Conservation (phyloP, 768 basidiomycete genomes). For the Pisolithus tinctorius region DNA sequence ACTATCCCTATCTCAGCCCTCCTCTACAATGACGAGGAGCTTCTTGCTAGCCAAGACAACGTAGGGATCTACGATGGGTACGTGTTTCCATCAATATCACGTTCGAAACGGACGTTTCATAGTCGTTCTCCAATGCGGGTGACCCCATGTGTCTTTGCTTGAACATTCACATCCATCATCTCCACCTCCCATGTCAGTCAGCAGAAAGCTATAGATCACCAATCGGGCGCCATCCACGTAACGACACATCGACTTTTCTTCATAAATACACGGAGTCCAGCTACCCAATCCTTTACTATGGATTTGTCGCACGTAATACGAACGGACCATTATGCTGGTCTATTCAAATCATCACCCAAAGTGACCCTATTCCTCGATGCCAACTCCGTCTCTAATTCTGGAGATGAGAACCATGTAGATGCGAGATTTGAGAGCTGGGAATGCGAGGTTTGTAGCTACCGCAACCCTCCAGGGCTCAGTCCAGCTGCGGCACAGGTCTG, state of each 20-base stretch:
- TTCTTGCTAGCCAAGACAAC: constrained; percentile 63
- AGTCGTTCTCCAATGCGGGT: constrained; percentile 7
- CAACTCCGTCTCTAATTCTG: constrained; percentile 17
- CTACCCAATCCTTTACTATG: constrained; percentile 58
- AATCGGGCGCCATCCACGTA: constrained; percentile 63
- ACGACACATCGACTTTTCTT: constrained; percentile 87
- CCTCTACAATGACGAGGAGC: constrained; percentile 77
- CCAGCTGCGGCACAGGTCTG: constrained; percentile 66
- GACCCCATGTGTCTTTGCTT: neutral
- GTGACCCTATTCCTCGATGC: constrained; percentile 65
- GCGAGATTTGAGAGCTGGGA: constrained; percentile 59
- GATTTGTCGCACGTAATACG: constrained; percentile 58
- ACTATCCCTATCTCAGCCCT: constrained; percentile 72
- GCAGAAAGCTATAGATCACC: constrained; percentile 78
- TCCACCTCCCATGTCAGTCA: constrained; percentile 42
- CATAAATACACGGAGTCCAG: constrained; percentile 47
- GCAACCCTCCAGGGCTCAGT: constrained; percentile 72
- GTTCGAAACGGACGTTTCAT: constrained; percentile 5
- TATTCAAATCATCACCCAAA: constrained; percentile 87
- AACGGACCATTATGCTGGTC: constrained; percentile 85
- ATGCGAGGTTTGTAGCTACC: constrained; percentile 84
- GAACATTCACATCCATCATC: constrained; percentile 22
- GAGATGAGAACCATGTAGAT: constrained; percentile 23
- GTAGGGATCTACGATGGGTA: constrained; percentile 94
- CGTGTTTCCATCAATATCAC: constrained; percentile 20